phyloP scores from a whole-genome alignment of 257 asterid genomes.

The Solanum neorickii region DNA sequence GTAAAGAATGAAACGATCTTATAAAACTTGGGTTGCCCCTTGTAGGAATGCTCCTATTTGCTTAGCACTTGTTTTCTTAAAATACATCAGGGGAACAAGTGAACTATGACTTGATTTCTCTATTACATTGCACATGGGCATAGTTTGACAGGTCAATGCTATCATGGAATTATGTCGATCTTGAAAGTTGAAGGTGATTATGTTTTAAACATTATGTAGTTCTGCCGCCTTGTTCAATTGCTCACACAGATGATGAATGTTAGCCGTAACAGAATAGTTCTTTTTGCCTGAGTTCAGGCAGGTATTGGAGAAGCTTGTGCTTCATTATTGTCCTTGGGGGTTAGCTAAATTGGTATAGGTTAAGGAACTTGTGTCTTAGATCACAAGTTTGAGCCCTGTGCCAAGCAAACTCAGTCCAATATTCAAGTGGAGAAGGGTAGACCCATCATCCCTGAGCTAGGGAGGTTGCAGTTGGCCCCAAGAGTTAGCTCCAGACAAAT shows the following conservation, averaged over 20 bases:
- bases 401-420: background rate
- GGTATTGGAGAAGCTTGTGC: background rate
- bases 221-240: background rate
- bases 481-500: background rate
- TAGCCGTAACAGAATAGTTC: background rate
- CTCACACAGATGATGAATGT: background rate
- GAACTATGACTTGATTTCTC: background rate
- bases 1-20: background rate
- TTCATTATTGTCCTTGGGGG: background rate
- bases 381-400: background rate
- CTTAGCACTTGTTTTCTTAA: background rate
- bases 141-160: background rate
- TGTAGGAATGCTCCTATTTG: background rate
- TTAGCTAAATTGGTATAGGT: background rate
- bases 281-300: background rate
- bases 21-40: background rate
- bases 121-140: background rate
- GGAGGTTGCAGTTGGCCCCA: background rate
- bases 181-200: background rate
- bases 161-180: background rate
- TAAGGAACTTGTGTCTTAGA: background rate
- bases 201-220: background rate
- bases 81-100: background rate
- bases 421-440: background rate
- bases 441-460: background rate